Percentiles rank a stretch among this genome's conserved stretches.
Conservation (phyloP, 805 yeast genomes). For the Candida wancherniae region DNA sequence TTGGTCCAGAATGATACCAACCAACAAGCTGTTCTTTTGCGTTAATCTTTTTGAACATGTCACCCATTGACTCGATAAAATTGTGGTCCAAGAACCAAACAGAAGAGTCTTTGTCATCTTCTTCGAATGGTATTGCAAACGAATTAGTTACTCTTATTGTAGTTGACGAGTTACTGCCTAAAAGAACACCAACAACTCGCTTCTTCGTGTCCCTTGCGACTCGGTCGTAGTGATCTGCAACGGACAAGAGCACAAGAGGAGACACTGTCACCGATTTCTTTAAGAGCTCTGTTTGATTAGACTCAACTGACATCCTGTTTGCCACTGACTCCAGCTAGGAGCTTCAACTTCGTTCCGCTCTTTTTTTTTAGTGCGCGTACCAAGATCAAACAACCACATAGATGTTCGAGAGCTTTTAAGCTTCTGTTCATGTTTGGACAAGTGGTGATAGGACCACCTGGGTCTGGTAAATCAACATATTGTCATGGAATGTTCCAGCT, state of each 20-base stretch:
- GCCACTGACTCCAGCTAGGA: no score
- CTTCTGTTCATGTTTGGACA: slow-evolving; percentile 67
- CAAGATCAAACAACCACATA: slow-evolving; percentile 1
- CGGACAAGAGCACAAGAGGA: slow-evolving; percentile 89
- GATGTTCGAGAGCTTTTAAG: neutral
- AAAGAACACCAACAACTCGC: slow-evolving; percentile 88
- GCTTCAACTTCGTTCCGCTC: slow-evolving; percentile 4
- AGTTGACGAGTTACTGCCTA: slow-evolving; percentile 68
- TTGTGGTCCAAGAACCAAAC: slow-evolving; percentile 98
- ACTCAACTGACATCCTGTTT: no score
- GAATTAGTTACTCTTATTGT: slow-evolving; percentile 78
- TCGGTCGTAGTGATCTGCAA: slow-evolving; percentile 92
- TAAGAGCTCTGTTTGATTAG: no score
- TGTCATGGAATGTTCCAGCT: slow-evolving; percentile 92
- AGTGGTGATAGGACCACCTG: slow-evolving; percentile 96
- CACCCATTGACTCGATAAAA: slow-evolving; percentile 92
- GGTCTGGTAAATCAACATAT: slow-evolving; percentile 93
- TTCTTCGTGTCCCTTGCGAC: slow-evolving; percentile 65
- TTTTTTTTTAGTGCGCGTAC: slow-evolving; percentile 11
- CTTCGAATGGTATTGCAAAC: slow-evolving; percentile 97
- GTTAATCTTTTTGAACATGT: slow-evolving; percentile 95
- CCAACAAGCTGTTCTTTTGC: slow-evolving; percentile 95
- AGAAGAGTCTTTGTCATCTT: slow-evolving; percentile 82
- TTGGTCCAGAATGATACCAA: slow-evolving; percentile 99
- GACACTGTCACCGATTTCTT: slow-evolving; percentile 79